These are phyloP conservation scores for Ustilago bromivora DNA, from an alignment of 1,284 basidiomycete genomes.

Conservation along the genomic window DNA sequence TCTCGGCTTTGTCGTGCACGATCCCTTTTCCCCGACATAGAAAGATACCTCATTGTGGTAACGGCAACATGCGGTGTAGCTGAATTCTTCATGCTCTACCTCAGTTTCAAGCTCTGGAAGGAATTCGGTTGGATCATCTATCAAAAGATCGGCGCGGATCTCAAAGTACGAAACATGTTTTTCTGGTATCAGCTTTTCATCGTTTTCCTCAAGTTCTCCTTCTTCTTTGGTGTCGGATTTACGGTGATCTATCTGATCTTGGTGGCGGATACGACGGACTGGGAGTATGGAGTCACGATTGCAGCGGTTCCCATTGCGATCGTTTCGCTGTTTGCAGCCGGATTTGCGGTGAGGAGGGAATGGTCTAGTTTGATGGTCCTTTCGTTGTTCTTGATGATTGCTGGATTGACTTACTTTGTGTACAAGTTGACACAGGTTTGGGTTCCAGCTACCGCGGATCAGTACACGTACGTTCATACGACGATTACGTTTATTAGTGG, in stretches of 20 bases:
- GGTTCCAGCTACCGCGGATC: slow-evolving; percentile 40
- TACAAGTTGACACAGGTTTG: slow-evolving; percentile 58
- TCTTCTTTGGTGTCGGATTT: slow-evolving; percentile 62
- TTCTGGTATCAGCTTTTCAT: slow-evolving; percentile 64
- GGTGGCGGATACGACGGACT: slow-evolving; percentile 51
- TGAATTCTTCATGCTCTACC: slow-evolving; percentile 44
- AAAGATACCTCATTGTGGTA: slow-evolving; percentile 55
- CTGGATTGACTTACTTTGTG: slow-evolving; percentile 54
- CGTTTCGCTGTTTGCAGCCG: slow-evolving; percentile 52
- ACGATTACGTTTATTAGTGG: slow-evolving; percentile 61
- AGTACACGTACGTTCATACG: slow-evolving; percentile 55
- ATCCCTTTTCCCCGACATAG: slow-evolving; percentile 46
- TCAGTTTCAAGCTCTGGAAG: slow-evolving; percentile 54
- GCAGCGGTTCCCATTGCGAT: slow-evolving; percentile 59
- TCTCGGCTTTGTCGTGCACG: slow-evolving; percentile 31
- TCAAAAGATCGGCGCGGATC: slow-evolving; percentile 61
- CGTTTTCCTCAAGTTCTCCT: slow-evolving; percentile 62
- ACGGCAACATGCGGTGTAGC: slow-evolving; percentile 51
- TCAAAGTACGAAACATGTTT: slow-evolving; percentile 52
- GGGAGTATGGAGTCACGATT: slow-evolving; percentile 59
- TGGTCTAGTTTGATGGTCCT: slow-evolving; percentile 56
- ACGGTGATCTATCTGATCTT: slow-evolving; percentile 62
- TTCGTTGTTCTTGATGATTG: slow-evolving; percentile 51
- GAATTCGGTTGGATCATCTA: slow-evolving; percentile 66
- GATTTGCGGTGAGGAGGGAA: slow-evolving; percentile 56